Base-by-base conservation (phyloP, 192 early-diverging fungal species). In the Cetraspora pellucida region DNA sequence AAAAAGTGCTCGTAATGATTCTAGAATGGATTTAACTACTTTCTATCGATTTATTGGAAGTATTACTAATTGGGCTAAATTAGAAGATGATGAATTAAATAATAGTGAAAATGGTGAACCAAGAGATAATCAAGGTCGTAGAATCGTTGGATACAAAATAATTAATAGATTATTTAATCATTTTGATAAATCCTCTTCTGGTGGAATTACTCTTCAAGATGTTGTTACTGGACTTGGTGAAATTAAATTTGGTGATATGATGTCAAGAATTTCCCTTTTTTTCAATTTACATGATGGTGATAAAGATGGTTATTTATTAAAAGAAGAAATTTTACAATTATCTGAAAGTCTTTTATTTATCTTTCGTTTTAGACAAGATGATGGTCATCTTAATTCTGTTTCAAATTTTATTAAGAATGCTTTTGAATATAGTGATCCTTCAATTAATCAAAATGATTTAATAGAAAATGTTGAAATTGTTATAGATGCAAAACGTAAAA, bases 281-380 rank as follows among this genome's bases (percentile, higher is more conserved):
- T 98, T 95, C 77, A 85, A 89, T 19, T 80, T 96, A 70, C 94
- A 95, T 77, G 93, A 94, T 77, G 74, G 83, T 27, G 86, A 94
- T 72, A 80, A 82, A 43, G 86, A 92, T 61, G 90, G 87, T 1
- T 78, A 84, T 14, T 81, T 97, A 58, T 88, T 75, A 43, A 89
- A 93, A 44, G 87, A 93, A 45, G 93, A 98, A 69, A 87, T 96
- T 45, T 89, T 96, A 73, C 88, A 91, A 52, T 83, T 97, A 66
- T 93, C 93, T 1, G 95, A 97, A 83, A 90, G 91, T 49, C 79
- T 98, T 7, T 85, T 95, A 70, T 97, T 94, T 77, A 84, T 98
- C 1, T 83, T 92, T 55, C 78, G 91, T 2, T 76, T 78, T 37
- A 78, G 89, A 59, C 81, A 87, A 52, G 86, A 87, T 13, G 87